These are phyloP conservation scores for Colletotrichum sp. DNA, from an alignment of 2,329 filamentous ascomycete genomes.

Conservation along the genomic window DNA sequence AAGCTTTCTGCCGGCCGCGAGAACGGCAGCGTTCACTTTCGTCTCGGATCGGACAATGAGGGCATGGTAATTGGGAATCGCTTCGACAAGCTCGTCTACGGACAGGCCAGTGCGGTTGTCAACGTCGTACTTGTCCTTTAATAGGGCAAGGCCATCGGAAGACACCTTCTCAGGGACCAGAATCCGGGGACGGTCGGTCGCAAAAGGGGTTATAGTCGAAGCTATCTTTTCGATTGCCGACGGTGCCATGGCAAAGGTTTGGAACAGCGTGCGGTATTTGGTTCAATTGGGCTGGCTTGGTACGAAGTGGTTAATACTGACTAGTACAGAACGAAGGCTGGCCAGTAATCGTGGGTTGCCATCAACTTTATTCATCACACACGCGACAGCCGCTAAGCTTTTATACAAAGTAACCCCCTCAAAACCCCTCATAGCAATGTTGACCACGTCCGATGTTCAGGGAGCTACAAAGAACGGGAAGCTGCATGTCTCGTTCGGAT, in stretches of 20 bases:
- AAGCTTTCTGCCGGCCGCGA: constrained; percentile 70
- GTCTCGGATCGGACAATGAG: constrained; percentile 84
- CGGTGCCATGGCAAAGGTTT: constrained; percentile 22
- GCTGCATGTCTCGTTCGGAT: not conserved
- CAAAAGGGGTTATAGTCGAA: constrained; percentile 17
- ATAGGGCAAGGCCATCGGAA: constrained; percentile 74
- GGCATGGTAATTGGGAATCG: constrained; percentile 76
- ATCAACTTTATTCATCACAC: not conserved
- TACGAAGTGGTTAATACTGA: not conserved
- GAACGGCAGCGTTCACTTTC: constrained; percentile 73
- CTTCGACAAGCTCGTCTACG: constrained; percentile 65
- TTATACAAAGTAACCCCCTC: not conserved
- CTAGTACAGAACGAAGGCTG: not conserved
- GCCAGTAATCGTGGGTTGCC: not conserved
- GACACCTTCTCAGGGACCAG: constrained; percentile 84
- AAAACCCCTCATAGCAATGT: not conserved
- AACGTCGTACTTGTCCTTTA: constrained; percentile 71
- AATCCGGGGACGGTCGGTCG: constrained; percentile 46
- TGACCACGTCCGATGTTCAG: not conserved
- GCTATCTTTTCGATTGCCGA: constrained; percentile 27
- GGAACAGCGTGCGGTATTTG: not conserved
- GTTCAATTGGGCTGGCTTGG: not conserved
- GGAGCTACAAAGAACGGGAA: not conserved
- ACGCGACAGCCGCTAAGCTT: not conserved
- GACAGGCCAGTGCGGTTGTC: constrained; percentile 69